Percentiles rank a stretch among this genome's conserved stretches.
These are phyloP conservation scores for Candida taoyuanica DNA, from an alignment of 805 yeast genomes.

Conservation along the genomic window DNA sequence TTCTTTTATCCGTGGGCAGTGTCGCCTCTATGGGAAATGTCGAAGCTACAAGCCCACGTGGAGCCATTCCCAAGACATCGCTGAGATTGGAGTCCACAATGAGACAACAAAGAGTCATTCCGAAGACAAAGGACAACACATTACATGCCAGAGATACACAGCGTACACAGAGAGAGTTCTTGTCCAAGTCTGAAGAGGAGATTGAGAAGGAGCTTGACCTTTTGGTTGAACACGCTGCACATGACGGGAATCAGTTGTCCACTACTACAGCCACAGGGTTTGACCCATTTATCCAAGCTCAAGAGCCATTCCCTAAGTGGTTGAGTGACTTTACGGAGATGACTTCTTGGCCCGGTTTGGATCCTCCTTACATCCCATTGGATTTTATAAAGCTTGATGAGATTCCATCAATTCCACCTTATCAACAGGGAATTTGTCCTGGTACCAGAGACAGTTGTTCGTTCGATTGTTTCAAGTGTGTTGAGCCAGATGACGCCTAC, in stretches of 20 bases:
- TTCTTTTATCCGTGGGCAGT: background rate
- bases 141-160: constrained; percentile 5
- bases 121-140: constrained; percentile 10
- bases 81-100: constrained; percentile 10
- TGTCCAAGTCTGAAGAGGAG: constrained; percentile 8
- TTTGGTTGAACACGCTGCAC: constrained; percentile 7
- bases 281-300: constrained; percentile 24
- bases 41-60: background rate
- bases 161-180: constrained; percentile 2
- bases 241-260: constrained; percentile 4
- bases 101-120: constrained; percentile 8
- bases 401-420: constrained; percentile 46
- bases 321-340: constrained; percentile 68
- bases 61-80: constrained; percentile 5
- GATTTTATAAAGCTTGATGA: constrained; percentile 56
- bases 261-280: constrained; percentile 24
- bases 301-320: constrained; percentile 73
- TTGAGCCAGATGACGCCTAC: constrained; percentile 66
- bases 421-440: constrained; percentile 58
- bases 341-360: constrained; percentile 74
- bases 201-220: constrained; percentile 11
- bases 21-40: background rate
- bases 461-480: constrained; percentile 82
- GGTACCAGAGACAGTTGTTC: constrained; percentile 58
- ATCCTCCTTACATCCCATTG: constrained; percentile 85